Conservation (phyloP, 176 grass and related monocot species). For the Phyllostachys edulis region DNA sequence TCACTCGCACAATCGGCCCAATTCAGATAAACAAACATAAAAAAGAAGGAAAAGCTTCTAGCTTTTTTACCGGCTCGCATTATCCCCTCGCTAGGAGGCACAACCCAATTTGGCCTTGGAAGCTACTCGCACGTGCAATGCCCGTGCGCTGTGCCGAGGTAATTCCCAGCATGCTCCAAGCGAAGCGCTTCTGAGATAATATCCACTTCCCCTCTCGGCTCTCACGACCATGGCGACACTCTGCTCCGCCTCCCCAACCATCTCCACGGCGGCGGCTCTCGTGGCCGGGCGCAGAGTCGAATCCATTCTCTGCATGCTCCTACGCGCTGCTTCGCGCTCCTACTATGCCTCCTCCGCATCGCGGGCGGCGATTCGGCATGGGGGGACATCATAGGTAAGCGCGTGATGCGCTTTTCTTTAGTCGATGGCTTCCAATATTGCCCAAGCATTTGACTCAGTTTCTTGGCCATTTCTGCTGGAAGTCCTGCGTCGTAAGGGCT, state of each 20-base stretch:
- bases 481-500: too few species aligned
- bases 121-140: neutral
- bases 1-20: neutral
- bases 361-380: neutral
- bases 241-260: slow-evolving; percentile 39
- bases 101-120: neutral
- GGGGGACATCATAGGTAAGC: too few species aligned
- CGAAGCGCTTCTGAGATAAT: neutral
- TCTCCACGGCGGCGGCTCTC: slow-evolving; percentile 47
- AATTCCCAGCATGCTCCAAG: neutral
- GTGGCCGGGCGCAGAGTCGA: slow-evolving; percentile 21
- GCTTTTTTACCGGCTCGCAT: neutral
- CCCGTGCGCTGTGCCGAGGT: slow-evolving; percentile 20
- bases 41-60: neutral
- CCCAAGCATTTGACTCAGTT: too few species aligned
- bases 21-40: neutral
- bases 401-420: too few species aligned
- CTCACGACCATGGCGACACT: slow-evolving; percentile 52
- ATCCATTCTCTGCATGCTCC: slow-evolving; percentile 40
- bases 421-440: too few species aligned
- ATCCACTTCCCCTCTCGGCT: slow-evolving; percentile 16
- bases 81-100: neutral
- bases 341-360: slow-evolving; percentile 19
- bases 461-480: too few species aligned
- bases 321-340: slow-evolving; percentile 13